Conservation (phyloP, 352 stramenopile genomes). For the Phytopythium oedochilum region DNA sequence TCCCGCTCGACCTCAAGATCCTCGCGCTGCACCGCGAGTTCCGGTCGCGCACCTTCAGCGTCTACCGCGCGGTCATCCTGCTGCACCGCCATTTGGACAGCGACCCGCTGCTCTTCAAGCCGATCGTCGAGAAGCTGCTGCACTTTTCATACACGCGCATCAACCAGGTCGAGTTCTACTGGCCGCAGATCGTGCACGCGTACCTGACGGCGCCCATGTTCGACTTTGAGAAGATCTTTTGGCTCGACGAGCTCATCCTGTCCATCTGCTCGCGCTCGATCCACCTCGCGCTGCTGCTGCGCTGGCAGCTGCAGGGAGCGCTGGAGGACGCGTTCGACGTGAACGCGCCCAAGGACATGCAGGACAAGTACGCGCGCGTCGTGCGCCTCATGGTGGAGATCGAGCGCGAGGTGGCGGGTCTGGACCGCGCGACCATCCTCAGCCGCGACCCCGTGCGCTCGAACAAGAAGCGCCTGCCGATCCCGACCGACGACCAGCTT, state of each 20-base stretch:
- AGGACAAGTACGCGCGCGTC: conserved; percentile 83
- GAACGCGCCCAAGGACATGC: conserved; percentile 75
- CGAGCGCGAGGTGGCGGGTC: conserved; percentile 76
- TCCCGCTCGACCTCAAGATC: conserved; percentile 83
- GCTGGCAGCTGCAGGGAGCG: conserved; percentile 84
- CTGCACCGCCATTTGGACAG: conserved; percentile 83
- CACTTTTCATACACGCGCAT: conserved; percentile 87
- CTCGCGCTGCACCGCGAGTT: conserved; percentile 86
- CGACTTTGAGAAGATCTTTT: conserved; percentile 89
- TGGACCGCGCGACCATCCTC: conserved; percentile 60
- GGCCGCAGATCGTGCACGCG: conserved; percentile 87
- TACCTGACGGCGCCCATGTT: conserved; percentile 87
- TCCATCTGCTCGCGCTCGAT: conserved; percentile 87
- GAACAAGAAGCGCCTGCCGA: conserved; percentile 64
- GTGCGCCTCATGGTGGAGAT: conserved; percentile 85
- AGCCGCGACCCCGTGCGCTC: conserved; percentile 37
- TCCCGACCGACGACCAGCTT: conserved; percentile 81
- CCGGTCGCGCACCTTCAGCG: conserved; percentile 67
- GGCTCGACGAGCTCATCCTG: conserved; percentile 85
- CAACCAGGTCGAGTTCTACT: conserved; percentile 91
- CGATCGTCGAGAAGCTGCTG: conserved; percentile 78
- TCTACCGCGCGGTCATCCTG: conserved; percentile 83
- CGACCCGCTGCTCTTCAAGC: conserved; percentile 83
- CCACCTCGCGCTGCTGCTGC: conserved; percentile 74
- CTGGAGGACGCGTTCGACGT: conserved; percentile 81